Evolutionary conservation across 129 eudicot genomes (phyloP), one percentile per base, ranked within the genome.

Genomic region (Lactuca sativa): DNA sequence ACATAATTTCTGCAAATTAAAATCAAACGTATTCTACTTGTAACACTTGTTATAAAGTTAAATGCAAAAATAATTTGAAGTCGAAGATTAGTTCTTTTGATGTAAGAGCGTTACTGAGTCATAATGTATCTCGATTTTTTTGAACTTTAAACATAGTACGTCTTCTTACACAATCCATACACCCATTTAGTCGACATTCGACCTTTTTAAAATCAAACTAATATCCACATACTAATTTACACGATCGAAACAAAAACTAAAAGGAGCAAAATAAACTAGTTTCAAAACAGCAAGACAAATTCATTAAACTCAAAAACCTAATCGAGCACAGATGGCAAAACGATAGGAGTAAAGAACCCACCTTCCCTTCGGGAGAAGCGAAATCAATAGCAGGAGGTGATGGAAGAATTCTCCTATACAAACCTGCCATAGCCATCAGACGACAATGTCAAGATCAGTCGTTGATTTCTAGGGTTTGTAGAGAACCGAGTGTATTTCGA

Each of bases 301-400:
- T 25, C 5, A 21, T 64, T 5, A 4, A 64, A 43, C n/a, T 48
- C 12, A 56, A 60, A 48, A 49, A 49, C 43, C 58, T 36, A 55
- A 55, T 52, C n/a, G 32, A 9, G 15, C 31, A 6, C 9, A 32
- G 9, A 47, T 10, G 30, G 16, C 3, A 7, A 40, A 43, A 47
- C 49, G 52, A 11, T 11, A 47, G 52, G n/a, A 11, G 52, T 12
- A 47, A 11, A 47, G 0, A 8, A 21, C 59, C 4, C 38, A 88
- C 97, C 91, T 91, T 91, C 56, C 96, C 96, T 72, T 88, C 82
- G 21, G 83, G 2, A n/a, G 97, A 88, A 73, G 88, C 80, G 25
- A 91, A 91, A 71, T 91, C 97, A 40, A 88, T 82, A 17, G 97
- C 96, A 21, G 97, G 97, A 72, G 97, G 96, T 25, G 97, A 83